phyloP scores from a whole-genome alignment of 2,329 filamentous ascomycete genomes.

The Apiospora aurea region DNA sequence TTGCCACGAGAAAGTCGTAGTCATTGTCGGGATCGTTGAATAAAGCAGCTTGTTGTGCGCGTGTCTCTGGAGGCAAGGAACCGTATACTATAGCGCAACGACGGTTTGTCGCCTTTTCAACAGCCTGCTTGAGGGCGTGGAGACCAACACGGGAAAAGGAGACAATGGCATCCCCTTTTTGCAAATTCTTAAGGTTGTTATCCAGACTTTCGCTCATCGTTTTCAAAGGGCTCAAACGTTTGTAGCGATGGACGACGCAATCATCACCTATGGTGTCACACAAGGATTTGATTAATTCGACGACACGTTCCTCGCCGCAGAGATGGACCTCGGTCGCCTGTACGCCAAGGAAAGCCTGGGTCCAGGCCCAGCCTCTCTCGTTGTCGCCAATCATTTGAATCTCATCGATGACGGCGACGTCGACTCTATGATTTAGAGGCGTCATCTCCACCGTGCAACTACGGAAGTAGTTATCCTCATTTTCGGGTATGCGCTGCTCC shows the following conservation, averaged over 20 bases:
- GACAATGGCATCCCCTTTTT: conserved; percentile 92
- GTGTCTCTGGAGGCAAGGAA: conserved; percentile 87
- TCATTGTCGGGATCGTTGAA: conserved; percentile 97
- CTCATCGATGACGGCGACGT: conserved; percentile 96
- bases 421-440: conserved; percentile 63
- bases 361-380: conserved; percentile 93
- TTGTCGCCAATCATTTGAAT: conserved; percentile 93
- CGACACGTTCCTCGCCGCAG: conserved; percentile 86
- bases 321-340: conserved; percentile 90
- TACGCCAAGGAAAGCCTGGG: conserved; percentile 84
- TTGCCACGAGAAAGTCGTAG: conserved; percentile 93
- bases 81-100: conserved; percentile 95
- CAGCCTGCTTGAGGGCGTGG: conserved; percentile 78
- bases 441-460: conserved; percentile 96
- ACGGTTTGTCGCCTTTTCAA: conserved; percentile 77
- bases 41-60: conserved; percentile 86
- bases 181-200: conserved; percentile 69
- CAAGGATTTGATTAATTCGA: conserved; percentile 79
- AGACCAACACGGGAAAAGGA: conserved; percentile 84
- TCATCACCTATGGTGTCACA: conserved; percentile 83
- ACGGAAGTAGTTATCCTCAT: conserved; percentile 65
- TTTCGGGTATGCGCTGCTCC: conserved; percentile 75
- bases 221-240: conserved; percentile 81
- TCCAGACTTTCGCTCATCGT: conserved; percentile 69
- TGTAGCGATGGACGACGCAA: conserved; percentile 80